Conservation (phyloP, 257 asterid species). For the Nicotiana paniculata region DNA sequence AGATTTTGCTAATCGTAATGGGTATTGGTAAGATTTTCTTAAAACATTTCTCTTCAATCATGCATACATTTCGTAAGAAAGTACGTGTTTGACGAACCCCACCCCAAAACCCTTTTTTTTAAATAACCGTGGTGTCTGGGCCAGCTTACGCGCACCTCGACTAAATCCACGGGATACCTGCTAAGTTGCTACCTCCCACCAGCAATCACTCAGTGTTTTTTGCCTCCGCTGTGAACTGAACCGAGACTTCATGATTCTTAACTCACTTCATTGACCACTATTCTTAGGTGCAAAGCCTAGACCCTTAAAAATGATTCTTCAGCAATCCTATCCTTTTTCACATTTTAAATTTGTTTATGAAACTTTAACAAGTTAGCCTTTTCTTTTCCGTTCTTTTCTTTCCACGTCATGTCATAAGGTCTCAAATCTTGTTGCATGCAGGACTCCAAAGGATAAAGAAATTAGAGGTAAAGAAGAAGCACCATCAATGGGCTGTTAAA, state of each 20-base stretch:
- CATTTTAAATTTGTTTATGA: neutral
- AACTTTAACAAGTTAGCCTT: neutral
- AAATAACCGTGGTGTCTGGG: no score
- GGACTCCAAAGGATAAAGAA: constrained; percentile 29
- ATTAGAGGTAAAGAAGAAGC: constrained; percentile 22
- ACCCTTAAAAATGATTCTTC: neutral
- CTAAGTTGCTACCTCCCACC: no score
- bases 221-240: no score
- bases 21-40: constrained; percentile 20
- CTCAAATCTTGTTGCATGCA: constrained; percentile 9
- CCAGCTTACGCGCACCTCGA: no score
- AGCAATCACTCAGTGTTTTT: no score
- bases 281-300: no score
- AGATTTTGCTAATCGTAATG: constrained; percentile 14
- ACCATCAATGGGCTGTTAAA: constrained; percentile 19
- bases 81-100: neutral
- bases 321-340: neutral
- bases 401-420: neutral
- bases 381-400: neutral
- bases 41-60: neutral
- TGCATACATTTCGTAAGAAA: neutral
- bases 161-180: no score
- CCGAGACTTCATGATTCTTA: no score
- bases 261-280: no score
- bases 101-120: no score